Evolutionary conservation across 2,329 filamentous ascomycete genomes (phyloP).

Genomic region (Microcyclospora tardicrescens): DNA sequence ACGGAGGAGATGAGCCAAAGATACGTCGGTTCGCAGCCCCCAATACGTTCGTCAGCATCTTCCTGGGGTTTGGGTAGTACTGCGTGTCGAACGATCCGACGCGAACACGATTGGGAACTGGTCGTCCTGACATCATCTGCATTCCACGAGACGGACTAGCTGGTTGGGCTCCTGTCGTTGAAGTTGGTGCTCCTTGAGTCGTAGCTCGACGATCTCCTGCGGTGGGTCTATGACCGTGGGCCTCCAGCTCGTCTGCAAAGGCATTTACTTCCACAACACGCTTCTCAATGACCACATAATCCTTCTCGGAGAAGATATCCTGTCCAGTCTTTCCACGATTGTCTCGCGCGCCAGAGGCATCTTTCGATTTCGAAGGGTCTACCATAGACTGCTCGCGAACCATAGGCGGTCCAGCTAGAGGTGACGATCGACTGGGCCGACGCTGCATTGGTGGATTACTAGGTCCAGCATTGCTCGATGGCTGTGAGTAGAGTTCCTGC

Average conservation of each 20-base stretch:
- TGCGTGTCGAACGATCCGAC: conserved; percentile 71
- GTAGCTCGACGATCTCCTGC: conserved; percentile 61
- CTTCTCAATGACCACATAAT: conserved; percentile 94
- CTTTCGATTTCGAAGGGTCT: conserved; percentile 7
- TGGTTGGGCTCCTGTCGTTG: conserved; percentile 52
- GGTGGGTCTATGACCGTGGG: conserved; percentile 22
- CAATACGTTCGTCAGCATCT: conserved; percentile 86
- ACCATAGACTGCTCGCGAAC: conserved; percentile 31
- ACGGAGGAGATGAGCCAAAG: conserved; percentile 54
- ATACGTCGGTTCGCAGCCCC: conserved; percentile 76
- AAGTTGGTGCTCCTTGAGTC: conserved; percentile 58
- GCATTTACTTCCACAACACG: conserved; percentile 92
- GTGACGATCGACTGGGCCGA: conserved; percentile 41
- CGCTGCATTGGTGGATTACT: conserved; percentile 38
- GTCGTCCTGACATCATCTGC: conserved; percentile 57
- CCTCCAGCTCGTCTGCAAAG: conserved; percentile 85
- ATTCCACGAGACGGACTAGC: conserved; percentile 59
- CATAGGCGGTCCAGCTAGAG: conserved; percentile 29
- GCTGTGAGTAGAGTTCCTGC: conserved; percentile 18
- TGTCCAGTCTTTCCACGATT: conserved; percentile 58
- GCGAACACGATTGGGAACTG: conserved; percentile 52
- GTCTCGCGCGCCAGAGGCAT: conserved; percentile 23
- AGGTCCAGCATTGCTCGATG: conserved; percentile 15
- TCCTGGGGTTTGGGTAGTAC: conserved; percentile 59
- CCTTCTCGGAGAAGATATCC: conserved; percentile 79